phyloP scores from a whole-genome alignment of 2,329 filamentous ascomycete species.

The Elsinoe arachidis region DNA sequence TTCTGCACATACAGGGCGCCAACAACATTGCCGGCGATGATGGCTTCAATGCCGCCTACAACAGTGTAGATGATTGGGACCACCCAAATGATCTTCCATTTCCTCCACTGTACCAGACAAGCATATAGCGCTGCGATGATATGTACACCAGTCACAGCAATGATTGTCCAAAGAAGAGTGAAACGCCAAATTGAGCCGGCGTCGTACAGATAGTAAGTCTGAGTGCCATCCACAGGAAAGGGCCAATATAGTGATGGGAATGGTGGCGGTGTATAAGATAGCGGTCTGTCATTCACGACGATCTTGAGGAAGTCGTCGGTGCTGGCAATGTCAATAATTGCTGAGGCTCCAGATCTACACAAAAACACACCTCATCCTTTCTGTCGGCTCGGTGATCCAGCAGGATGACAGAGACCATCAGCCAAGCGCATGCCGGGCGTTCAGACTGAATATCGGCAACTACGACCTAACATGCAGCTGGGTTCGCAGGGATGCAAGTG shows the following conservation, averaged over 20 bases:
- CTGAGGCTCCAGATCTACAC: not conserved
- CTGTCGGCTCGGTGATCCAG: too few species aligned
- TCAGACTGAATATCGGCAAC: not conserved
- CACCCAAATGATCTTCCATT: conserved; percentile 55
- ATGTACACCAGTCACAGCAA: conserved; percentile 70
- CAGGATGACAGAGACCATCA: too few species aligned
- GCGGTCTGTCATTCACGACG: conserved; percentile 39
- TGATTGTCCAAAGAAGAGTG: conserved; percentile 76
- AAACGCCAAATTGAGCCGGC: conserved; percentile 76
- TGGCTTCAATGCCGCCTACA: conserved; percentile 64
- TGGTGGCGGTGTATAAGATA: conserved; percentile 56
- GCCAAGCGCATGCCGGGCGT: not conserved
- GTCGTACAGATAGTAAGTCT: conserved; percentile 60
- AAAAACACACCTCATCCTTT: too few species aligned
- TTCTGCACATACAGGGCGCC: conserved; percentile 59
- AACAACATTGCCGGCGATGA: conserved; percentile 72
- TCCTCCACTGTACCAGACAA: conserved; percentile 57
- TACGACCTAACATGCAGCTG: not conserved
- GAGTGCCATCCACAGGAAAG: conserved; percentile 47
- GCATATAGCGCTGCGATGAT: conserved; percentile 63
- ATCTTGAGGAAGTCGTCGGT: conserved; percentile 36
- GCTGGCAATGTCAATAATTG: not conserved
- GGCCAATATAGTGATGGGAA: conserved; percentile 83
- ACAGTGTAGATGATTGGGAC: conserved; percentile 62
- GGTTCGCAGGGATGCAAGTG: not conserved